phyloP scores from a whole-genome alignment of 2,329 filamentous ascomycete species.

The Alternaria brassicicola region DNA sequence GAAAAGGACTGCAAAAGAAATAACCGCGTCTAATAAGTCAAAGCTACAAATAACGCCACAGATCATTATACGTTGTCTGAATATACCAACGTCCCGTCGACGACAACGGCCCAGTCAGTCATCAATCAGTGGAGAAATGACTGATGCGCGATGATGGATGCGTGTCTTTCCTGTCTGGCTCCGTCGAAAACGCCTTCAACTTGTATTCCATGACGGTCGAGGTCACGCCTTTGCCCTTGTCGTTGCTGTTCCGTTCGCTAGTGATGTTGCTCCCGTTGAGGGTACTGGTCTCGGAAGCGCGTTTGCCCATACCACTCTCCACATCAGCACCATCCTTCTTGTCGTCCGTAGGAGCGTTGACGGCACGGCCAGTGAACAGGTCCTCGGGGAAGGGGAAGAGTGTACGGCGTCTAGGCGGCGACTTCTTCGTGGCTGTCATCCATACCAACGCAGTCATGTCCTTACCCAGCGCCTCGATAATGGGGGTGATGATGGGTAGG shows the following conservation, averaged over 20 bases:
- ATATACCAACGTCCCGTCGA: not conserved
- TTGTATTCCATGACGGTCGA: not conserved
- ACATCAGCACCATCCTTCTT: not conserved
- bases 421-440: constrained; percentile 46
- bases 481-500: constrained; percentile 47
- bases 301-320: not conserved
- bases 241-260: not conserved
- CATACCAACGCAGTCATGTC: constrained; percentile 48
- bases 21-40: not conserved
- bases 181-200: constrained; percentile 1
- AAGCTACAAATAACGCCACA: not conserved
- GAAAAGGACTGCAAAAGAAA: not conserved
- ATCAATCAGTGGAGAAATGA: not conserved
- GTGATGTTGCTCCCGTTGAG: not conserved
- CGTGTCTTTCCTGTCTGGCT: not conserved
- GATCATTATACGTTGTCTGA: not conserved
- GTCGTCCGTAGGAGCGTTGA: constrained; percentile 7
- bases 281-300: not conserved
- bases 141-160: not conserved
- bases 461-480: constrained; percentile 49
- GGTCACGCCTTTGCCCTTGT: not conserved
- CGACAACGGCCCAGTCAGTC: not conserved
- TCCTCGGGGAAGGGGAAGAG: constrained; percentile 41
- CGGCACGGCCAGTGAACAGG: constrained; percentile 19
- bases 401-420: constrained; percentile 39